These are phyloP conservation scores for Hanseniaspora nectarophila DNA, from an alignment of 805 yeast species.

Conservation along the genomic window DNA sequence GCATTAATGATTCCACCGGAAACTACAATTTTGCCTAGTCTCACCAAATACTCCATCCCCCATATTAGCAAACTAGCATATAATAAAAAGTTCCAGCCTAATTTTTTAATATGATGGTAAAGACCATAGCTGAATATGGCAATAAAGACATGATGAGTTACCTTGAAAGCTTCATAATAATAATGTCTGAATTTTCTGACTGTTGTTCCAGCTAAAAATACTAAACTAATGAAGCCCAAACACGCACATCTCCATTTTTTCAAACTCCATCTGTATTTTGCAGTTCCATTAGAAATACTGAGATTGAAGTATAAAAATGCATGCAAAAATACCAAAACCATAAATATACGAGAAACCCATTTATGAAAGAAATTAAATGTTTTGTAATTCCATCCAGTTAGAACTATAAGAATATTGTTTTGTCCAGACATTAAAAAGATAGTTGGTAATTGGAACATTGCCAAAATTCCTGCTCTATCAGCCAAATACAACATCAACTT, in stretches of 20 bases:
- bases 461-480: slow-evolving; percentile 39
- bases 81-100: slow-evolving; percentile 35
- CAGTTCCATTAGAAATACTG: slow-evolving; percentile 30
- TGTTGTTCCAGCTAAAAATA: slow-evolving; percentile 25
- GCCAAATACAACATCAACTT: slow-evolving; percentile 29
- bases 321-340: slow-evolving; percentile 32
- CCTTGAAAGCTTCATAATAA: slow-evolving; percentile 37
- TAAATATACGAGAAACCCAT: slow-evolving; percentile 36
- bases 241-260: slow-evolving; percentile 37
- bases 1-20: slow-evolving; percentile 25
- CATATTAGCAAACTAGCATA: slow-evolving; percentile 32
- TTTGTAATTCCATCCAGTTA: slow-evolving; percentile 53
- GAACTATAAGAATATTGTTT: slow-evolving; percentile 49
- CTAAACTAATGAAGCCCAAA: slow-evolving; percentile 23
- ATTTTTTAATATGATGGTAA: slow-evolving; percentile 37
- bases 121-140: slow-evolving; percentile 34
- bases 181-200: slow-evolving; percentile 25
- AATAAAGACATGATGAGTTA: slow-evolving; percentile 34
- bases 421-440: slow-evolving; percentile 57
- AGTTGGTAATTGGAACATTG: slow-evolving; percentile 40
- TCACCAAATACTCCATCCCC: slow-evolving; percentile 32
- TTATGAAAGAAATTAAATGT: slow-evolving; percentile 58
- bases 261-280: slow-evolving; percentile 30
- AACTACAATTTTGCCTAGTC: slow-evolving; percentile 28
- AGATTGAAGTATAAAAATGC: slow-evolving; percentile 31